Evolutionary conservation across 257 asterid genomes (phyloP).

Genomic region (Linaria vulgaris): DNA sequence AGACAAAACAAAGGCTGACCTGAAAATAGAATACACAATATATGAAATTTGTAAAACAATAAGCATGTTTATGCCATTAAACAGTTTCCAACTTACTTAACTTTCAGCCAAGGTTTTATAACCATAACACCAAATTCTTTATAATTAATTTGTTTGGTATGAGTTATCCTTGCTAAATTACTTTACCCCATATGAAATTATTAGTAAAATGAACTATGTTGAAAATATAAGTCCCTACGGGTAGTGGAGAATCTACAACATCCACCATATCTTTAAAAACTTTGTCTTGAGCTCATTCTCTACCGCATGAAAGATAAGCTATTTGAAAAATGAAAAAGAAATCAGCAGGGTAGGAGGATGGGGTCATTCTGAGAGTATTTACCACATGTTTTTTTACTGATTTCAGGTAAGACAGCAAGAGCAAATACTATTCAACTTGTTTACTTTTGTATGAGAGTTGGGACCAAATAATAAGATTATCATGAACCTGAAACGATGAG

Average conservation of each 20-base stretch:
- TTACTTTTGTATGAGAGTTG: neutral
- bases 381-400: neutral
- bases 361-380: neutral
- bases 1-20: conserved; percentile 6
- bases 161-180: neutral
- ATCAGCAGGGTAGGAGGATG: neutral
- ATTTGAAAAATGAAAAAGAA: neutral
- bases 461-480: neutral
- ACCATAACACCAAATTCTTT: neutral
- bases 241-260: neutral
- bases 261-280: neutral
- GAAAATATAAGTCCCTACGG: neutral
- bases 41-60: neutral
- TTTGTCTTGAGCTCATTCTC: neutral
- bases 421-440: neutral
- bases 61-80: neutral
- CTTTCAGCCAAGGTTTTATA: neutral
- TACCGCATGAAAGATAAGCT: neutral
- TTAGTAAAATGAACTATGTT: neutral
- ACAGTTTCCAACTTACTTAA: neutral
- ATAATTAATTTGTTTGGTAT: neutral
- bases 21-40: too few species aligned
- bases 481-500: neutral
- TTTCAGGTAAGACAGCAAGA: neutral
- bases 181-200: neutral